A percentile compares a stretch with the other conserved stretches of the same genome.
These are phyloP conservation scores for barley (Hordeum vulgare) DNA, from an alignment of 176 grass and related monocot genomes.

Conservation along the genomic window DNA sequence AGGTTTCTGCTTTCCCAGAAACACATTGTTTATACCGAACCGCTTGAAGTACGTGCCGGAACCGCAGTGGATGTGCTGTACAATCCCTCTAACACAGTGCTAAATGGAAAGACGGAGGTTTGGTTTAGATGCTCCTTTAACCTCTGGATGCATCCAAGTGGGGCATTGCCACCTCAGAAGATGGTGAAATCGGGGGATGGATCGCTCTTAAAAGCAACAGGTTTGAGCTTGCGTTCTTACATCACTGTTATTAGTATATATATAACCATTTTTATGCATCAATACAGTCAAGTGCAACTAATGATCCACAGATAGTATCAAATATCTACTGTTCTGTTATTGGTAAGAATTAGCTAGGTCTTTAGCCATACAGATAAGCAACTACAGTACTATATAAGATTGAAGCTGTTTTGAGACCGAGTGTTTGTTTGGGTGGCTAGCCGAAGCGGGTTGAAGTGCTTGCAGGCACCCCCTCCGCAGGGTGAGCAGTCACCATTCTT, in stretches of 20 bases:
- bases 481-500: neutral
- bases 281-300: neutral
- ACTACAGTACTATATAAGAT: neutral
- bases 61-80: slow-evolving; percentile 63
- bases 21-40: slow-evolving; percentile 88
- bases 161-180: slow-evolving; percentile 61
- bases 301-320: neutral
- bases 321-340: neutral
- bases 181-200: slow-evolving; percentile 59
- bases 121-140: slow-evolving; percentile 92
- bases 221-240: slow-evolving; percentile 35
- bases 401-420: neutral
- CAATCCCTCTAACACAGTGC: slow-evolving; percentile 74
- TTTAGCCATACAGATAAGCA: neutral
- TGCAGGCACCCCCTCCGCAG: no score
- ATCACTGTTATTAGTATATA: neutral
- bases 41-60: slow-evolving; percentile 75
- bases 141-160: slow-evolving; percentile 64
- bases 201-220: slow-evolving; percentile 72
- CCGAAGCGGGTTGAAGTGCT: neutral
- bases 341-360: neutral
- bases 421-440: neutral
- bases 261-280: slow-evolving; percentile 4
- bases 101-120: slow-evolving; percentile 73
- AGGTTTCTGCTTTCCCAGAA: slow-evolving; percentile 85